Base-by-base conservation (phyloP, 2,329 filamentous ascomycete species). In the Sporothrix curviconia region DNA sequence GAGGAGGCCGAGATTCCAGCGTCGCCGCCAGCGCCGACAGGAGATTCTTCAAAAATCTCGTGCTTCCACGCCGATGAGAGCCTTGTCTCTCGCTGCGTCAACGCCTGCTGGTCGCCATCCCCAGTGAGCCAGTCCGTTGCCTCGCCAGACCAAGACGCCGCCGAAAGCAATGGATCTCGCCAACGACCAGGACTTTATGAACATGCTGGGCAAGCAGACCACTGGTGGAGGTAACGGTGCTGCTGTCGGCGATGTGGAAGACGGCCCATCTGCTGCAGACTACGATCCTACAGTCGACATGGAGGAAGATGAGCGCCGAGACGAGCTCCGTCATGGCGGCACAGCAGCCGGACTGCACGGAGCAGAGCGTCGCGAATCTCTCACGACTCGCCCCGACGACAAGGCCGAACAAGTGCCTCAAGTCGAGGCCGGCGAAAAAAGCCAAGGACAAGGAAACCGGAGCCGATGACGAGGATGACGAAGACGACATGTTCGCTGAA, bases 231-330 rank as follows among this genome's bases (percentile, higher is more conserved):
- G 17, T 11, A 40, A 9, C 11, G 24, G 25, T 12, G 53, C 36
- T 4, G 60, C 61, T 15, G 19, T 9, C 11, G 22, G 22, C n/a
- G 63, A 67, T 11, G 75, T 77, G 2, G 80, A 83, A 62, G 87
- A 94, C 65, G 90, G 87, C 7, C 88, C 89, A 6, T 96, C 91
- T n/a, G 92, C 92, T 46, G 91, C 90, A 59, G 90, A 96, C 70
- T 96, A 96, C 69, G 90, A 96, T 67, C 92, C 92, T 1, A 94
- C 86, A 1, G 78, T 85, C 64, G 92, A 96, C 68, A 94, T 92
- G 88, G 79, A 87, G 69, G 89, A 95, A 70, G 91, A 96, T 64
- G 83, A 84, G 65, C 78, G 83, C 59, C 83, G 86, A 57, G 84
- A 89, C 65, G 84, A 85, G 63, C 78, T 83, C 64, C 81, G 85